These are phyloP conservation scores for Podaxis sp. DNA, from an alignment of 768 basidiomycete species.

Conservation along the genomic window DNA sequence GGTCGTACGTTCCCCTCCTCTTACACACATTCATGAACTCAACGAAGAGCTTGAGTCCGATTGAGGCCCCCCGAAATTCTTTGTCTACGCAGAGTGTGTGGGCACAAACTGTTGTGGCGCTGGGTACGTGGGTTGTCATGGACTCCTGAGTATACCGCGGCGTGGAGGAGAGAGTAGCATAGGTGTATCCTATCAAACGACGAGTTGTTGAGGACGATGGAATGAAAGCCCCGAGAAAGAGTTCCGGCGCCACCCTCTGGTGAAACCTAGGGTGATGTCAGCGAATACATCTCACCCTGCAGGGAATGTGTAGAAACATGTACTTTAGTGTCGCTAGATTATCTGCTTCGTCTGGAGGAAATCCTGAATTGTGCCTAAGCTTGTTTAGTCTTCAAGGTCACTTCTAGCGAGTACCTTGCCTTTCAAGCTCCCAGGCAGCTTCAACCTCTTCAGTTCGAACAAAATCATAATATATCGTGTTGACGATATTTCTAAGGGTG, in stretches of 20 bases:
- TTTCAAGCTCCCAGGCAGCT: slow-evolving; percentile 1
- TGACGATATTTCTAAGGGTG: neutral
- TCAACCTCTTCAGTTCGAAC: slow-evolving; percentile 6
- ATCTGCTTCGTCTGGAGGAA: slow-evolving; percentile 10
- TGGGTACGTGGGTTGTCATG: neutral
- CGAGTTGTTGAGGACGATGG: neutral
- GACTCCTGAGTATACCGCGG: slow-evolving; percentile 4
- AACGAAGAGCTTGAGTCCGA: slow-evolving; percentile 1
- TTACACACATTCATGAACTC: slow-evolving; percentile 7
- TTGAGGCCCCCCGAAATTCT: slow-evolving; percentile 3
- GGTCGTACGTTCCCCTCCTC: slow-evolving; percentile 1
- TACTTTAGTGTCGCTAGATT: slow-evolving; percentile 3
- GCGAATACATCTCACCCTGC: neutral
- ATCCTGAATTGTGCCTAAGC: neutral
- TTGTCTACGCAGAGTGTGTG: slow-evolving; percentile 5
- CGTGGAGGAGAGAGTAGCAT: slow-evolving; percentile 4
- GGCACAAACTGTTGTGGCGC: neutral
- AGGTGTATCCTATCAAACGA: slow-evolving; percentile 2
- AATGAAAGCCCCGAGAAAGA: slow-evolving; percentile 7
- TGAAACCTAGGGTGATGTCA: neutral
- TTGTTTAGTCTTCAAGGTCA: too few relatives aligned
- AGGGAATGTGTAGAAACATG: too few relatives aligned
- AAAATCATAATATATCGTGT: slow-evolving; percentile 4
- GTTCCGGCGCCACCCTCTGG: slow-evolving; percentile 4
- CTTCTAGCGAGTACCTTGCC: neutral